Evolutionary conservation across 352 stramenopile genomes (phyloP), one percentile per base, ranked within the genome.

Genomic region (Globisporangium ultimum): DNA sequence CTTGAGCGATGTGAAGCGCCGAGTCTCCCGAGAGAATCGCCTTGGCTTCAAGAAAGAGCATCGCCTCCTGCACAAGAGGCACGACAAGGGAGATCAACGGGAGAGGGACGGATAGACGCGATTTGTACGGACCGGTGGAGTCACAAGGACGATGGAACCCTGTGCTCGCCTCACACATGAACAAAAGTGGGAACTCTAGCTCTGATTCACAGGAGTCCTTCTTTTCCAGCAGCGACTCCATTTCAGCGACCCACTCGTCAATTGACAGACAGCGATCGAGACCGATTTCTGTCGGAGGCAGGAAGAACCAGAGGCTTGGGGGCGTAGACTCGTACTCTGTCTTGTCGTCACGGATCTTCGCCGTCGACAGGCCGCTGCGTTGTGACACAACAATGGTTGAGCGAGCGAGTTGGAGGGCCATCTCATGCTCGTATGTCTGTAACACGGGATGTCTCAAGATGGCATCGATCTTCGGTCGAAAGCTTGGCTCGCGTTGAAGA

Each of bases 11-110:
- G 34, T 59, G 60, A 4, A 73, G 48, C 20, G 36, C 60, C 28
- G 28, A 36, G 28, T 36, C 28, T 36, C 28, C 28, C 3, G 65
- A 79, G 10, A 87, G 38, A 17, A 76, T 74, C 0, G 78, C 64
- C 14, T 80, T 80, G 20, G 80, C 70, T 45, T 87, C 72, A 1
- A 88, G 54, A 24, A 90, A 84, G 3, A 90, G 49, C 48, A 72
- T 88, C 5, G 80, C 77, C 60, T 90, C 80, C 58, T 85, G 74
- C 1, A 88, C 76, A 0, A 90, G 64, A 6, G 80, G 78, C 67
- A 82, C 75, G 41, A 81, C 71, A 1, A 90, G 64, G 13, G 76
- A 65, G n/a, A 90, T 59, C 45, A 88, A 59, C 12, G 76, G 87
- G 5, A 63, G 61, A 1, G 80, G 64, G 0, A 87, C 70, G 7